Evolutionary conservation across 1,284 basidiomycete species (phyloP).

Genomic region (Melanopsichium pennsylvanicum): DNA sequence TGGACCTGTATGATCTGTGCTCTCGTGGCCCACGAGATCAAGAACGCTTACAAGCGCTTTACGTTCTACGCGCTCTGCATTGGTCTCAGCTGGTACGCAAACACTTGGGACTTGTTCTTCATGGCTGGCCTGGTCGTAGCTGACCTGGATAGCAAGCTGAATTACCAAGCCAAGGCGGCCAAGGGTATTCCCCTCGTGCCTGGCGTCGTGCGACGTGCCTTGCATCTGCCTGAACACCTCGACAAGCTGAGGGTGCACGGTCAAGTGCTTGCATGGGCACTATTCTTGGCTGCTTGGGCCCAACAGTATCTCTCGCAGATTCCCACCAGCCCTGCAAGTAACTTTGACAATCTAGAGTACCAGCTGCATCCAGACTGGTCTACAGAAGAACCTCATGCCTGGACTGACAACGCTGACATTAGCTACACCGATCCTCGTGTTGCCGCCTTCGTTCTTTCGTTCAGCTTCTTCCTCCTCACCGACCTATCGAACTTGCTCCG

Average conservation of each 20-base stretch:
- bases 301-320: conserved; percentile 47
- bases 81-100: conserved; percentile 54
- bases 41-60: conserved; percentile 55
- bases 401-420: conserved; percentile 17
- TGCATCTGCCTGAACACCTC: conserved; percentile 29
- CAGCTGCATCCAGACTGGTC: conserved; percentile 48
- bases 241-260: conserved; percentile 43
- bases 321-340: conserved; percentile 16
- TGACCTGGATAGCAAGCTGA: conserved; percentile 56
- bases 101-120: conserved; percentile 59
- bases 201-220: conserved; percentile 7
- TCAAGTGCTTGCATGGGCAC: conserved; percentile 51
- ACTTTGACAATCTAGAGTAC: conserved; percentile 45
- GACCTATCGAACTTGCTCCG: conserved; percentile 51
- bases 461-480: conserved; percentile 54
- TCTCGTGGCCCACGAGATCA: conserved; percentile 56
- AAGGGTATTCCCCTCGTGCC: conserved; percentile 48
- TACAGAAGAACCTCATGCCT: conserved; percentile 28
- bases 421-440: conserved; percentile 47
- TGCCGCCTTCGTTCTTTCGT: conserved; percentile 42
- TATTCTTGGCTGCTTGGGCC: conserved; percentile 48
- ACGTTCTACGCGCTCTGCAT: conserved; percentile 54
- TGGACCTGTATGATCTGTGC: conserved; percentile 56
- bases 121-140: conserved; percentile 57
- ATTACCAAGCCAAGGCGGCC: conserved; percentile 48